Evolutionary conservation across 768 basidiomycete species (phyloP), one percentile per base, ranked within the genome.

Genomic region (Collybia nuda): DNA sequence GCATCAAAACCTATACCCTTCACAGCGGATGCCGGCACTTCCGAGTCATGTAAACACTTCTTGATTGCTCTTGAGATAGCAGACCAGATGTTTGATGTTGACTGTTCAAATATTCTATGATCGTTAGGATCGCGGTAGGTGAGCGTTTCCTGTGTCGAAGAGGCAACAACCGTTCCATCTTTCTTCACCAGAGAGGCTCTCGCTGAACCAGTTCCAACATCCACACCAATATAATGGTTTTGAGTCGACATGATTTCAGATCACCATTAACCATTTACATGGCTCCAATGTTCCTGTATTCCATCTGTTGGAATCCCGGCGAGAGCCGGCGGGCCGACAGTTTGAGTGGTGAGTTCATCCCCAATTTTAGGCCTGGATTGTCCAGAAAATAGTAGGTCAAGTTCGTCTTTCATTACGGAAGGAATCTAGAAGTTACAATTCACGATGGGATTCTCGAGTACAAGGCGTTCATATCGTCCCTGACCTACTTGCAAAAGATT

Each of bases 71-170:
- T 69, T 38, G 80, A 79, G 50, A 93, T 85, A 45, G 79, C 77
- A 6, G 70, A 65, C 95, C 93, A 95, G 69, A 97, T 95, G 61
- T 98, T 82, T 19, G 73, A 71, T 0, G 93, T 93, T 26, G 93
- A 96, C 67, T 99, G 97, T 68, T 99, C 97, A 66, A 97, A 99
- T 72, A 98, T 94, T 50, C 88, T 79, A 64, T 92, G 85, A 77
- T 98, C 92, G 26, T 78, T 64, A 1, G 81, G 74, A 71, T 93
- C 89, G 55, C 96, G 86, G 75, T 82, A 94, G 8, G 94, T 98
- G 47, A 73, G 76, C n/a, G 88, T 98, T 18, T 83, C 79, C 62
- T 90, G 83, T 45, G 87, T 87, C 56, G 85, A 82, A 29, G 93
- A 90, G 5, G 92, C 89, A 46, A 86, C 71, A 50, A 93, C 77